Conservation (phyloP, 108 stramenopile genomes). For the Mayamaea pseudoterrestris region DNA sequence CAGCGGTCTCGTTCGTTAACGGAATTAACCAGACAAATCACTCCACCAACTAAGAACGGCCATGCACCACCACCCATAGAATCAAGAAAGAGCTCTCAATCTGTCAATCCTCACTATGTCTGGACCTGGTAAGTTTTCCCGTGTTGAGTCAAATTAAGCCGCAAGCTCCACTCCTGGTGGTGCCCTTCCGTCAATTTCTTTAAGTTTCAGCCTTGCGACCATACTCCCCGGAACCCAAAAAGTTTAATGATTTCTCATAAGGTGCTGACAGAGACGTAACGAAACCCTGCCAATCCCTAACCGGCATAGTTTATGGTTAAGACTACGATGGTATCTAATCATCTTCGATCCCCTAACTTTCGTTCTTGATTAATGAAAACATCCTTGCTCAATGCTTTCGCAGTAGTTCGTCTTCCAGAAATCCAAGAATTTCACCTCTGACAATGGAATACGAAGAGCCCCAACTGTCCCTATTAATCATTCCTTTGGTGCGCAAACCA, state of each 20-base stretch:
- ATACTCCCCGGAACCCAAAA: constrained; percentile 64
- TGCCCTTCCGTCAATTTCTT: constrained; percentile 79
- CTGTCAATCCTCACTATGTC: constrained; percentile 81
- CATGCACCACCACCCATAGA: constrained; percentile 77
- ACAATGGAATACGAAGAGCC: constrained; percentile 97
- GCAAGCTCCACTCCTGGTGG: constrained; percentile 69
- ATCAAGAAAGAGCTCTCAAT: constrained; percentile 82
- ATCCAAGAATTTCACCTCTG: constrained; percentile 98
- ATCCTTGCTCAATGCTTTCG: constrained; percentile 99
- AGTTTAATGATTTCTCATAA: constrained; percentile 96
- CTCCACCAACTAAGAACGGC: constrained; percentile 78
- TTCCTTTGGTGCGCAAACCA: constrained; percentile 94
- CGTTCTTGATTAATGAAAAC: constrained; percentile 99
- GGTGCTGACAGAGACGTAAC: constrained; percentile 86
- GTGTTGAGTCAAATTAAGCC: constrained; percentile 81
- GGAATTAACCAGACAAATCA: constrained; percentile 99
- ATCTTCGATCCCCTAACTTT: constrained; percentile 99
- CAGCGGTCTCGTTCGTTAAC: constrained; percentile 99
- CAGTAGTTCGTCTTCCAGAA: constrained; percentile 98
- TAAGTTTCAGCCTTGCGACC: constrained; percentile 47
- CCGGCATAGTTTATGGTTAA: constrained; percentile 99
- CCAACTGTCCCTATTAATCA: constrained; percentile 98
- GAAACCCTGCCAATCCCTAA: constrained; percentile 87
- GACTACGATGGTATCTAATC: constrained; percentile 99
- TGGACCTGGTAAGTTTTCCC: constrained; percentile 73